Conservation (phyloP, 2,329 filamentous ascomycete species). For the Bipolaris gigantea region DNA sequence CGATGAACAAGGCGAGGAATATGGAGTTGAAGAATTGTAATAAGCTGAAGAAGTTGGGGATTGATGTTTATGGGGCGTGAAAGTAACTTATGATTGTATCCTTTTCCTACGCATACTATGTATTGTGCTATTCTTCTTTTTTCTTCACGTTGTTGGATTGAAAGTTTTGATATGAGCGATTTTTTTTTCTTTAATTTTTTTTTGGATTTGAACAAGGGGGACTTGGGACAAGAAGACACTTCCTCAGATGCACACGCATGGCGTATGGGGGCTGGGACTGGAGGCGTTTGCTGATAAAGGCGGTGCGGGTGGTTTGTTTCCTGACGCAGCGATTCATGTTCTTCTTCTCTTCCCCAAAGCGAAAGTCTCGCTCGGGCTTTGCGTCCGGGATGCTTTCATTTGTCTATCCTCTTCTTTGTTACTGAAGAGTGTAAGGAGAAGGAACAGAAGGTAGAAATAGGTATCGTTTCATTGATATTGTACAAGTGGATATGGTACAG, state of each 20-base stretch:
- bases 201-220: neutral
- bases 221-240: neutral
- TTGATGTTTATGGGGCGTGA: constrained; percentile 11
- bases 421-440: neutral
- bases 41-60: constrained; percentile 54
- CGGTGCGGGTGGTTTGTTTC: constrained; percentile 3
- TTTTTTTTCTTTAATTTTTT: neutral
- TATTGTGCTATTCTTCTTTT: neutral
- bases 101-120: too few relatives aligned
- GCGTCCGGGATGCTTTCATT: too few relatives aligned
- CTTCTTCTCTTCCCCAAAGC: neutral
- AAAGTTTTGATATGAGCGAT: neutral
- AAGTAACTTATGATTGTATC: too few relatives aligned
- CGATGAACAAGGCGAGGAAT: constrained; percentile 70
- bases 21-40: constrained; percentile 64
- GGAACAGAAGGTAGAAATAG: neutral
- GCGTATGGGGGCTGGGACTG: neutral
- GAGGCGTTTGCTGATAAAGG: constrained; percentile 1
- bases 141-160: neutral
- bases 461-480: neutral
- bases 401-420: neutral
- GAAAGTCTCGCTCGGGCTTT: too few relatives aligned
- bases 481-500: neutral
- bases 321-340: neutral
- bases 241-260: constrained; percentile 9